Base-by-base conservation (phyloP, 352 stramenopile species). In the Globisporangium nodosum region DNA sequence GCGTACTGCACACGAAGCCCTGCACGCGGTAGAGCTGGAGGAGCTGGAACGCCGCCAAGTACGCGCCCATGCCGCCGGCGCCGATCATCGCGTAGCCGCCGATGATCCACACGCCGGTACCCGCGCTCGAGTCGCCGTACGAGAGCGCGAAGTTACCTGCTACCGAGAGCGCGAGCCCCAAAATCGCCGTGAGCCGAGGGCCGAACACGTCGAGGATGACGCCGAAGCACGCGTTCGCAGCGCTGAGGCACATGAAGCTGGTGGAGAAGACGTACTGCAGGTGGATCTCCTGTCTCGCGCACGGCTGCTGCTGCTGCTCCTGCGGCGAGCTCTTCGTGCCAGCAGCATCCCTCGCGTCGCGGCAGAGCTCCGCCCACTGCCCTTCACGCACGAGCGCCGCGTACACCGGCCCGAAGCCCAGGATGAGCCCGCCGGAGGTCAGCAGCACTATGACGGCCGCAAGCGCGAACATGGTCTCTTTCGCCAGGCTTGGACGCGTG, bases 211-310 rank as follows among this genome's bases (percentile, higher is more conserved):
- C 84, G 20, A 93, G 63, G 49, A 88, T 74, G 27, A 93, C 70
- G 1, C 81, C 84, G 40, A 93, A 93, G 52, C 88, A 76, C 13
- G 80, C 84, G 49, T 93, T 93, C 18, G 84, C 81, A 3, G 78
- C 81, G 56, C 84, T 93, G 15, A 93, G 71, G 58, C 81, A 88
- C 37, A 93, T 66, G 39, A 93, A 93, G 1, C 71, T 76, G 9
- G 83, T 92, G 3, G 78, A 87, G 54, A 90, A 93, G 12, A 89
- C 76, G 52, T 85, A 88, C 65, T 93, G 83, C 40, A 93, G 72
- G 5, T 64, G 70, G 40, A 92, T 67, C 60, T 92, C 83, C 49
- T 92, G 83, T 13, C 68, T 66, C 12, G 83, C 67, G 27, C 83
- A 92, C 12, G 75, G 52, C 0, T 24, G 68, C 54, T 18, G 58